Percentiles rank a stretch among this genome's conserved stretches.
Conservation (phyloP, 345 rosid species). For the Eucalyptus virginea region DNA sequence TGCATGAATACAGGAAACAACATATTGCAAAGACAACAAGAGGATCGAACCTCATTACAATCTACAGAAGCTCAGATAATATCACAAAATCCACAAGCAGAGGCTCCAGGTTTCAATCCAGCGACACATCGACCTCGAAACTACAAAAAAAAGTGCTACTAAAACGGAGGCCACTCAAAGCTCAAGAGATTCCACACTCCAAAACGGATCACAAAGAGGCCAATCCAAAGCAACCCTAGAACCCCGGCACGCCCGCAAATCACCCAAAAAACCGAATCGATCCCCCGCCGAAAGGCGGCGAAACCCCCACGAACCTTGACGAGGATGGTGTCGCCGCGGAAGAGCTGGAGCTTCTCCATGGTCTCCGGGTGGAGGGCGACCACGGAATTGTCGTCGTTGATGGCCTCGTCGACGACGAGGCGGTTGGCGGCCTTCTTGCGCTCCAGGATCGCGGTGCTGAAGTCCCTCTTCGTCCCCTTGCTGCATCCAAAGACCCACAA, state of each 20-base stretch:
- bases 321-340: constrained; percentile 87
- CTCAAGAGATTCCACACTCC: not conserved
- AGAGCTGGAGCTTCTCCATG: constrained; percentile 98
- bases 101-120: not conserved
- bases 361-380: constrained; percentile 76
- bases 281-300: not conserved
- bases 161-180: not conserved
- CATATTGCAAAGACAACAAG: not conserved
- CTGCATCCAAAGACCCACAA: constrained; percentile 3
- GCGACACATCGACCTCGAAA: not conserved
- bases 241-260: not conserved
- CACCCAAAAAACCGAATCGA: not conserved
- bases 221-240: not conserved
- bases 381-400: constrained; percentile 89
- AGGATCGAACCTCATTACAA: not conserved
- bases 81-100: not conserved
- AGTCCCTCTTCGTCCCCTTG: constrained; percentile 80
- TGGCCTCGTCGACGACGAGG: constrained; percentile 84
- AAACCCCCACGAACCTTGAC: constrained; percentile 46
- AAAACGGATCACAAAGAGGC: not conserved
- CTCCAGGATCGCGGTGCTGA: constrained; percentile 85
- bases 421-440: constrained; percentile 85
- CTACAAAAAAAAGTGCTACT: not conserved
- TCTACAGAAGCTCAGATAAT: not conserved
- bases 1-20: not conserved